Base-by-base conservation (phyloP, 345 rosid species). In the Clarkia xantiana region DNA sequence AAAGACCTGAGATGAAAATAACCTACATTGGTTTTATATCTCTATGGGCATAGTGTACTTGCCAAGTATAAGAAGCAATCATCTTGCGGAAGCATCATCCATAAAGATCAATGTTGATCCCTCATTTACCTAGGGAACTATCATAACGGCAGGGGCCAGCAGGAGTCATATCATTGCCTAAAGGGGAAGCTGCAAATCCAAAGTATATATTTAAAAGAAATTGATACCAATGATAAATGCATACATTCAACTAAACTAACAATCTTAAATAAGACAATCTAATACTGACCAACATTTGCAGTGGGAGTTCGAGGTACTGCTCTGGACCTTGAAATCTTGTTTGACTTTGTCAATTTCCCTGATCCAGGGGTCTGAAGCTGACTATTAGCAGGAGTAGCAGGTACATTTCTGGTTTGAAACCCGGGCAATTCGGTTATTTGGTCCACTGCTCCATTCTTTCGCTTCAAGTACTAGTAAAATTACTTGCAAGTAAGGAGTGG, bases 91-190 rank as follows among this genome's bases (percentile, higher is more conserved):
- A 29, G 36, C 36, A 29, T 29, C 8, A 3, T 29, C 36, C 36
- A 49, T 12, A 29, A 29, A 34, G 2, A 49, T 18, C 40, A 11
- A 14, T 15, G 15, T 29, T 13, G 16, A 20, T n/a, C 38, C 53
- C 38, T 49, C 14, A n/a, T 41, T 71, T 82, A 91, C 99, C 94
- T 36, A 91, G 71, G 40, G 99, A 91, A 71, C 96, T 91, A 76
- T 91, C 99, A 70, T 91, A 91, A 39, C 96, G 96, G 68, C 94
- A 86, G 41, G 90, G 75, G 69, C 96, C 95, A 14, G 78, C 67
- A 17, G 86, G 94, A 14, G 79, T 64, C 53, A 76, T 70, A 62
- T 84, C 84, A 68, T 74, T 78, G 64, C 79, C 82, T 10, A 60
- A 34, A 22, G 94, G 93, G 56, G 98, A 86, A 72, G 95, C 98